Percentiles rank a stretch among this genome's conserved stretches.
phyloP scores from a whole-genome alignment of 305 asterid species.

The Fraxinus floribunda region DNA sequence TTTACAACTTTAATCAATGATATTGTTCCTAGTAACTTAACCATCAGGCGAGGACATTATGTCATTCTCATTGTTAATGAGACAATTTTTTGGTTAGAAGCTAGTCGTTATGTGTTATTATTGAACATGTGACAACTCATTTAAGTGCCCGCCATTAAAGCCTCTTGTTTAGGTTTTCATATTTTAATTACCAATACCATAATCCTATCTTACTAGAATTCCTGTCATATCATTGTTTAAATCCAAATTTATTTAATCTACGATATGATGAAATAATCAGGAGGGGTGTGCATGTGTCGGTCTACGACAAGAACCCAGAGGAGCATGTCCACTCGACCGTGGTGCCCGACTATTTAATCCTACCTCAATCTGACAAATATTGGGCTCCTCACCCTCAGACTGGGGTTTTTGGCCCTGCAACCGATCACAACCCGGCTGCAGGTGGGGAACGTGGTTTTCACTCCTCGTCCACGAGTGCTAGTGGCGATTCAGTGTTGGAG shows the following conservation, averaged over 20 bases:
- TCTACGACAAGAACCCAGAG: conserved; percentile 80
- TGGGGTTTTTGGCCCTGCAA: conserved; percentile 75
- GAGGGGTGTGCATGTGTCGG: conserved; percentile 64
- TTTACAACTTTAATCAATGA: background rate
- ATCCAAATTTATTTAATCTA: background rate
- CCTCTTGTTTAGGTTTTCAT: background rate
- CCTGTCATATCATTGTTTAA: background rate
- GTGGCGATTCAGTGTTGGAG: conserved; percentile 59
- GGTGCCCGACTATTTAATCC: conserved; percentile 59
- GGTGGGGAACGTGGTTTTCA: conserved; percentile 20
- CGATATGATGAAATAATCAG: conserved; percentile 20
- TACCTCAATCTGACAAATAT: conserved; percentile 43
- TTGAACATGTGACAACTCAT: background rate
- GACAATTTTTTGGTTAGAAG: background rate
- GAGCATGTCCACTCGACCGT: conserved; percentile 42
- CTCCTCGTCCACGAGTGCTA: conserved; percentile 11
- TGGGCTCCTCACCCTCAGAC: conserved; percentile 86
- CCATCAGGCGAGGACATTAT: background rate
- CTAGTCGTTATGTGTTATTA: background rate
- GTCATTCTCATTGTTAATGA: too few relatives aligned
- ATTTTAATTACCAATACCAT: background rate
- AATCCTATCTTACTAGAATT: background rate
- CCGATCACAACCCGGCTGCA: conserved; percentile 28
- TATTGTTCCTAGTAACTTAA: too few relatives aligned
- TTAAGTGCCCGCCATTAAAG: background rate